Evolutionary conservation across 257 asterid species (phyloP), one percentile per base, ranked within the genome.

Genomic region (Jacaranda copaia): DNA sequence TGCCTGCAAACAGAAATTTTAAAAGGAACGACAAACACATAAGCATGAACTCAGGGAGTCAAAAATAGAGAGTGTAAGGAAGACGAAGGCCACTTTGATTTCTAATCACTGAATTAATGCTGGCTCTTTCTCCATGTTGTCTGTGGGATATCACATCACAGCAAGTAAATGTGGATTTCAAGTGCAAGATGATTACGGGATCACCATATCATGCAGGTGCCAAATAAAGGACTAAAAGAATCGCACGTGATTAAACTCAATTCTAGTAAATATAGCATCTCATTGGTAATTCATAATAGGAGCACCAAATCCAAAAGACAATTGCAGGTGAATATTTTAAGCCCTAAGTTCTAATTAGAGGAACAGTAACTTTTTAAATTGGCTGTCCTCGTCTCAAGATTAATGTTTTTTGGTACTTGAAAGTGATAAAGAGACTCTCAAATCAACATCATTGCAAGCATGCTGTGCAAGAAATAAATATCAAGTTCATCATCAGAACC

Each of bases 1-100:
- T 65, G 80, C 89, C 99, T 95, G 82, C 74, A 81, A 1, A 20
- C 48, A 61, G 53, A 19, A 52, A 63, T 25, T 60, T 12, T 49
- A 20, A 25, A 39, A 57, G 16, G 13, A 56, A 76, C 45, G 25
- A 8, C 76, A 64, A 16, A 70, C n/a, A 38, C 42, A 48, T 67
- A 65, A 60, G 79, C 75, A 67, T 10, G 46, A 49, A 19, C 63
- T 63, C 11, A 1, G 61, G 43, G 25, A 16, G 20, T 39, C 70
- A 57, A 63, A 39, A 62, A 25, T 13, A 8, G 13, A 62, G 39
- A 25, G 13, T 49, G 49, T 20, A 40, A 6, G 73, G 45, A 67
- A n/a, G 32, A 53, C 5, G 11, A 20, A 20, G n/a, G 14, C 10
- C 10, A 12, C 51, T 9, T 52, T 42, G 46, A 8, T 42, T 52